These are phyloP conservation scores for Verticillium alfalfae DNA, from an alignment of 2,329 filamentous ascomycete species.

Conservation along the genomic window DNA sequence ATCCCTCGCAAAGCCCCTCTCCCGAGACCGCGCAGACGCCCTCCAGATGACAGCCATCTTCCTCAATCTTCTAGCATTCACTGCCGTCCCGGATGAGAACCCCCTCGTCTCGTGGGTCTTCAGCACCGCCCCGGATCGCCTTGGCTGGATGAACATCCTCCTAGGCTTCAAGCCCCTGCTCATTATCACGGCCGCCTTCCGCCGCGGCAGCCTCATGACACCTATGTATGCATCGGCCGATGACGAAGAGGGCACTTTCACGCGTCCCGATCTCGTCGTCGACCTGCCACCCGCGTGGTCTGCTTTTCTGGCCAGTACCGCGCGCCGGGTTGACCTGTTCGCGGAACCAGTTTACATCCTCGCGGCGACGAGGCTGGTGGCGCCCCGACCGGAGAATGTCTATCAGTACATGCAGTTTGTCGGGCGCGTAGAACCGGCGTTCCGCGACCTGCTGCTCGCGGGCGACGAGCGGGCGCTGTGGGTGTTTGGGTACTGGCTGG, in stretches of 20 bases:
- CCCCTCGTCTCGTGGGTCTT: slow-evolving; percentile 15
- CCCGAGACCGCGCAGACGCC: slow-evolving; percentile 14
- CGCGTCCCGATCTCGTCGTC: slow-evolving; percentile 5
- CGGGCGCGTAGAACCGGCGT: slow-evolving; percentile 12
- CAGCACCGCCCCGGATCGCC: slow-evolving; percentile 6
- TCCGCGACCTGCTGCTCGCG: slow-evolving; percentile 12
- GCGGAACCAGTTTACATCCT: slow-evolving; percentile 9
- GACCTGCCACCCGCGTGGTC: slow-evolving; percentile 12
- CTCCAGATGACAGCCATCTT: slow-evolving; percentile 16
- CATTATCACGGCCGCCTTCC: slow-evolving; percentile 11
- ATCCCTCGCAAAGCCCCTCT: slow-evolving; percentile 12
- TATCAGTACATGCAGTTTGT: slow-evolving; percentile 15
- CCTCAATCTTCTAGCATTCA: slow-evolving; percentile 16
- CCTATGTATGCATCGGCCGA: slow-evolving; percentile 10
- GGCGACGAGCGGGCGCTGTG: slow-evolving; percentile 15
- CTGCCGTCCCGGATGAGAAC: slow-evolving; percentile 7
- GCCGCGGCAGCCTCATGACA: slow-evolving; percentile 12
- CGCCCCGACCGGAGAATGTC: slow-evolving; percentile 8
- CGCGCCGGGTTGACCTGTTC: slow-evolving; percentile 3
- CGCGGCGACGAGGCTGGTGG: slow-evolving; percentile 4
- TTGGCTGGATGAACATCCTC: slow-evolving; percentile 16
- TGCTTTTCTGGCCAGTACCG: slow-evolving; percentile 3
- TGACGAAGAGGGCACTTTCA: slow-evolving; percentile 7
- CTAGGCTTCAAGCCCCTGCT: slow-evolving; percentile 16
- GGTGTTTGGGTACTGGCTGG: slow-evolving; percentile 18